These are phyloP conservation scores for Cajanus cajan DNA, from an alignment of 306 rosid genomes.

Conservation along the genomic window DNA sequence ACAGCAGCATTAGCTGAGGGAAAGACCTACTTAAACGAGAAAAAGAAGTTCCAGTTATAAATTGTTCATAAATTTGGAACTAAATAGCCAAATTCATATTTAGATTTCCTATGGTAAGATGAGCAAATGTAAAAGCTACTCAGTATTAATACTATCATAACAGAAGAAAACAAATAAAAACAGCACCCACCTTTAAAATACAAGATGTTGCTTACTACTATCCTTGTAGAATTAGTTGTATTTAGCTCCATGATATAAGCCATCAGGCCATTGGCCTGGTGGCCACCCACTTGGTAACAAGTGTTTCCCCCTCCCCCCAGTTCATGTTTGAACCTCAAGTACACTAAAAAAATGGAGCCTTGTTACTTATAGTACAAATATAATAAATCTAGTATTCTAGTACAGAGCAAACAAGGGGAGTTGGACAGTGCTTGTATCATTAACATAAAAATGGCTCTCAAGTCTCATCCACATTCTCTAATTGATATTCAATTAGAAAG, in stretches of 20 bases:
- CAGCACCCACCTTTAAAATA: constrained; percentile 18
- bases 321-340: constrained; percentile 7
- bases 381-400: not conserved
- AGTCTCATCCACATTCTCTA: not conserved
- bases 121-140: not conserved
- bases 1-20: constrained; percentile 68
- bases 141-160: not conserved
- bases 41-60: constrained; percentile 9
- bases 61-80: not conserved
- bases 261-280: not conserved
- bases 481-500: not conserved
- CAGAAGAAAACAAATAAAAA: not conserved
- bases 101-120: constrained; percentile 1
- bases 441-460: not conserved
- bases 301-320: not conserved
- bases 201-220: not conserved
- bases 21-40: constrained; percentile 64
- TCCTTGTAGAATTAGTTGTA: not conserved
- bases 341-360: constrained; percentile 5
- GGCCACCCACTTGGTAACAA: not conserved
- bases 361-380: not conserved
- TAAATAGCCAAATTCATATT: constrained; percentile 20
- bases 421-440: not conserved
- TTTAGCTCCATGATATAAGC: constrained; percentile 8
- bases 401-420: constrained; percentile 8